Evolutionary conservation across 169 alveolate genomes (phyloP).

Genomic region (Ophryocystis elektroscirrha): DNA sequence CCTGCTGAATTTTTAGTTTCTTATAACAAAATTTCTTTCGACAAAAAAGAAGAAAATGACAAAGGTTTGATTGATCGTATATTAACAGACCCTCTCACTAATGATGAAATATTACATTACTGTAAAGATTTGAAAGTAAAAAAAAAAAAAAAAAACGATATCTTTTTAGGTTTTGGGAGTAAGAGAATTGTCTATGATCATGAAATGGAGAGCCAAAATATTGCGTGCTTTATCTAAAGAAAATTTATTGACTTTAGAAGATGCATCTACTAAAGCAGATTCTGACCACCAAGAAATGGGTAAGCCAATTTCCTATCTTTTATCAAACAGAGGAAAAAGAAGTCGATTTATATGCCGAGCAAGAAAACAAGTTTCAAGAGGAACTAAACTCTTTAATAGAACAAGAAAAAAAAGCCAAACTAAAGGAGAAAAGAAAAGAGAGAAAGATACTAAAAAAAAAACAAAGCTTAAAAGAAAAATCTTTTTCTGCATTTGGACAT

Average conservation of each 20-base stretch:
- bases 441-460: no score
- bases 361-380: constrained; percentile 19
- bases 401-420: no score
- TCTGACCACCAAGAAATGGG: neutral
- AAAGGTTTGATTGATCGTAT: constrained; percentile 13
- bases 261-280: neutral
- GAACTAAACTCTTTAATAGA: no score
- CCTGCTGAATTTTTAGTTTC: constrained; percentile 37
- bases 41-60: constrained; percentile 21
- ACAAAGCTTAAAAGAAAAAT: no score
- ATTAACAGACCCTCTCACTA: no score
- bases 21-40: constrained; percentile 32
- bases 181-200: constrained; percentile 40
- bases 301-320: constrained; percentile 11
- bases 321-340: constrained; percentile 9
- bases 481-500: no score
- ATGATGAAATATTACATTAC: constrained; percentile 35
- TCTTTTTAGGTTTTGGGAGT: constrained; percentile 61
- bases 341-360: constrained; percentile 20
- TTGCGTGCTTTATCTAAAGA: no score
- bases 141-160: neutral
- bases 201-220: constrained; percentile 56
- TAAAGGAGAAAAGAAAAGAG: no score
- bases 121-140: constrained; percentile 27
- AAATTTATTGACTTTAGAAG: no score